Base-by-base conservation (phyloP, 768 basidiomycete species). In the Boletus pseudopeckii region DNA sequence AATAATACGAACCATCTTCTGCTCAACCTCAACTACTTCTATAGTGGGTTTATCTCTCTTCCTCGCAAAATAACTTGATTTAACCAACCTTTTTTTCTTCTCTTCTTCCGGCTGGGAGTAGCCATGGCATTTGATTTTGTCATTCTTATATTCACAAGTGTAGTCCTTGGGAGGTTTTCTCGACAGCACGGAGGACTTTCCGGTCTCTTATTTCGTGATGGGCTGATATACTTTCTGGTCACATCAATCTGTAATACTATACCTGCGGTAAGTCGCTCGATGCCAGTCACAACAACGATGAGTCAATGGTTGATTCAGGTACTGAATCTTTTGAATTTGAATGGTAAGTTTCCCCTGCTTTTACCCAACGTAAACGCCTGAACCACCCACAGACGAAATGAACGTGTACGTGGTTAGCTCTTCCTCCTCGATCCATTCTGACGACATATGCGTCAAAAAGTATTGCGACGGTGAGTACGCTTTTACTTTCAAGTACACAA, bases 61-160 rank as follows among this genome's bases (percentile, higher is more conserved):
- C 37, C 10, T 22, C 7, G 2, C 2, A 22, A 51, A 28, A 33
- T 5, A 22, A 5, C 13, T 18, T 18, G 20, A 47, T 41, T 30
- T 51, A 5, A 60, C 52, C 20, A 3, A 5, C 5, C 28, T 39
- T 48, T 17, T 17, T 4, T 32, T 22, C 22, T 3, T 22, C 20
- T 33, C 14, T 45, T 18, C 14, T 9, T 26, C 22, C 15, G 51
- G 13, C 33, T 13, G 18, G 41, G 48, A 26, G 4, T 42, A 88
- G 86, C 86, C 4, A 86, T 88, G 84, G 79, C 69, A 28, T 88
- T 87, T 59, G 85, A 88, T 60, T 75, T 85, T 30, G 68, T 79
- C 37, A 83, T 88, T 55, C 71, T 86, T 22, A 59, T 76, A 13
- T 77, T 82, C 57, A 85, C 83, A 1, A 73, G 80, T 11, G 57